Evolutionary conservation across 2,329 filamentous ascomycete species (phyloP), one percentile per base, ranked within the genome.

Genomic region (Xylaria sp.): DNA sequence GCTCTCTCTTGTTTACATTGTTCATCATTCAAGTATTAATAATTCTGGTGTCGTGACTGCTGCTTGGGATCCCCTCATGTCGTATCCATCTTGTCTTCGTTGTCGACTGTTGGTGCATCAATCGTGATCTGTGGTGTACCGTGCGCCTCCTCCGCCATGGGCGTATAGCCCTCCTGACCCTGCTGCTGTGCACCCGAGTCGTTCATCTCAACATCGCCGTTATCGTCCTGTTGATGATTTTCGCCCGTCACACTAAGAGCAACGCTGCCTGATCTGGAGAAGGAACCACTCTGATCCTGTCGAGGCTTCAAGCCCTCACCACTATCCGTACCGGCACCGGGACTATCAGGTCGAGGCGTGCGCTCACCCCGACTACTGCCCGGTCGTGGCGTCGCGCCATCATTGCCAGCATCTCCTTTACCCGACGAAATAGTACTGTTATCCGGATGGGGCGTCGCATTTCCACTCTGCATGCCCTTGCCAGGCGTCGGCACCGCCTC

Each of bases 31-130:
- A 63, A n/a, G 30, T 11, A 53, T 35, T 4, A 52, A 16, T 16
- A 34, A 7, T 13, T 49, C n/a, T 39, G 23, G 23, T 30, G 23
- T 30, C 4, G 23, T 19, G 11, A 46, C 44, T 47, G 10, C 49
- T 10, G 3, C 30, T 50, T 18, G 34, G 11, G 37, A 18, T 18
- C 39, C 11, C 52, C 30, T 56, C 62, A 66, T 23, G 75, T 80
- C 66, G 76, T 90, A 76, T 91, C 88, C 88, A 91, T 91, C 68
- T 78, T 65, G 57, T 66, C 82, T 65, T 88, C 85, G 6, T 75
- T 85, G 10, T 74, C 71, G 44, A 71, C 75, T 48, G 77, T 75
- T 30, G 80, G 76, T 19, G 77, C 75, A 60, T 84, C 79, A 53
- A 85, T 75, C 18, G 74, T 77, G 55, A 82, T 80, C 63, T 72